Evolutionary conservation across 1,284 basidiomycete genomes (phyloP).

Genomic region (Microbotryum intermedium): DNA sequence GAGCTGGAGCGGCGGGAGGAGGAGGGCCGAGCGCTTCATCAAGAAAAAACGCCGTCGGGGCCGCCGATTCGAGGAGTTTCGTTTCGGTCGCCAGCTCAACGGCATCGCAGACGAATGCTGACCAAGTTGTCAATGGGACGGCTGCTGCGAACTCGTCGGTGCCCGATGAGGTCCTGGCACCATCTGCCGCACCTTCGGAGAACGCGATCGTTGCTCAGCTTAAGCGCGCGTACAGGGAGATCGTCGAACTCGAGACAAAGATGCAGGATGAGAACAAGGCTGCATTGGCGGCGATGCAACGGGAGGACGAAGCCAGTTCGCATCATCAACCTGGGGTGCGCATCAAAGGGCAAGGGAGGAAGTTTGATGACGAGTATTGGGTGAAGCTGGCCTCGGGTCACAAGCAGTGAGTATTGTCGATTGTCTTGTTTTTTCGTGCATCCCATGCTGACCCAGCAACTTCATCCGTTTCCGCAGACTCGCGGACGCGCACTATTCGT

Average conservation of each 20-base stretch:
- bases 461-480: slow-evolving; percentile 48
- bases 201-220: slow-evolving; percentile 64
- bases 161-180: slow-evolving; percentile 58
- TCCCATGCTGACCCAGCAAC: too few relatives aligned
- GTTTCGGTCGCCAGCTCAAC: slow-evolving; percentile 15
- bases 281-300: slow-evolving; percentile 3
- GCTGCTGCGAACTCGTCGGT: slow-evolving; percentile 44
- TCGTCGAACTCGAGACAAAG: slow-evolving; percentile 61
- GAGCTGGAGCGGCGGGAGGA: slow-evolving; percentile 32
- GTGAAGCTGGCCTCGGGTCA: slow-evolving; percentile 28
- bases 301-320: slow-evolving; percentile 38
- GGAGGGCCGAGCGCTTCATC: slow-evolving; percentile 45
- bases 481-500: slow-evolving; percentile 77
- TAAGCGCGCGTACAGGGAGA: slow-evolving; percentile 68
- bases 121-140: not conserved
- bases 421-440: too few relatives aligned
- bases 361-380: slow-evolving; percentile 33
- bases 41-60: not conserved
- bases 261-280: slow-evolving; percentile 53
- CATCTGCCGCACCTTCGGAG: slow-evolving; percentile 54
- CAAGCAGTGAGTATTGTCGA: slow-evolving; percentile 30
- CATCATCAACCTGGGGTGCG: slow-evolving; percentile 3
- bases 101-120: slow-evolving; percentile 16
- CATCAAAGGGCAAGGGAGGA: slow-evolving; percentile 8
- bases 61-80: slow-evolving; percentile 2